Conservation (phyloP, 805 yeast species). For the Saturnispora hagleri region DNA sequence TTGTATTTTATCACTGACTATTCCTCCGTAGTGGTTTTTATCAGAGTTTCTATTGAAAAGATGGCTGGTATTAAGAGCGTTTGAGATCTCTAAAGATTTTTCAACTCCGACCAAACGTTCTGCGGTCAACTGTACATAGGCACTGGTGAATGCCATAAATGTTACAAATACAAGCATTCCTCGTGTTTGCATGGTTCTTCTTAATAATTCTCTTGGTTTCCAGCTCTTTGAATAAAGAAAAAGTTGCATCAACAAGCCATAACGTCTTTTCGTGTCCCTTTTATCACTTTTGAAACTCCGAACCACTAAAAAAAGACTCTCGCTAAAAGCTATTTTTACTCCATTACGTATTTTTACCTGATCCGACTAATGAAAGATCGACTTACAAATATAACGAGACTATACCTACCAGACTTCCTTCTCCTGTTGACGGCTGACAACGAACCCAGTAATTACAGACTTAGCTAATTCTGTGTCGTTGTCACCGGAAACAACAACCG, state of each 20-base stretch:
- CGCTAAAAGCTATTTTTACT: neutral
- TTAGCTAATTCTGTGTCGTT: slow-evolving; percentile 2
- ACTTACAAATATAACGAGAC: neutral
- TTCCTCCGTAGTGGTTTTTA: slow-evolving; percentile 1
- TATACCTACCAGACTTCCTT: neutral
- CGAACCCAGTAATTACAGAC: slow-evolving; percentile 4
- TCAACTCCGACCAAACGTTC: neutral
- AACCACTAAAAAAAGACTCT: neutral
- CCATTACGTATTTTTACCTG: neutral
- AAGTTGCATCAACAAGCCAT: neutral
- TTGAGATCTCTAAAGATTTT: neutral
- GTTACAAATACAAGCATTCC: neutral
- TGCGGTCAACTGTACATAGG: neutral
- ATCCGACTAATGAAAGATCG: neutral
- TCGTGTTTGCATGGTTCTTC: neutral
- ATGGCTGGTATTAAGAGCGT: slow-evolving; percentile 1
- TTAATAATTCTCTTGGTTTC: neutral
- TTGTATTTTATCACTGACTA: slow-evolving; percentile 25
- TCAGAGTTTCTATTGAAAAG: neutral
- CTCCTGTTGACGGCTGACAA: slow-evolving; percentile 4
- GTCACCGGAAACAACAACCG: neutral
- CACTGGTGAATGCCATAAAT: neutral
- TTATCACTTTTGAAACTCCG: neutral
- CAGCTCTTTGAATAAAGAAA: neutral
- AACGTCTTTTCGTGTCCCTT: neutral